These are phyloP conservation scores for Aspergillus aculeatinus DNA, from an alignment of 2,329 filamentous ascomycete genomes.

Conservation along the genomic window DNA sequence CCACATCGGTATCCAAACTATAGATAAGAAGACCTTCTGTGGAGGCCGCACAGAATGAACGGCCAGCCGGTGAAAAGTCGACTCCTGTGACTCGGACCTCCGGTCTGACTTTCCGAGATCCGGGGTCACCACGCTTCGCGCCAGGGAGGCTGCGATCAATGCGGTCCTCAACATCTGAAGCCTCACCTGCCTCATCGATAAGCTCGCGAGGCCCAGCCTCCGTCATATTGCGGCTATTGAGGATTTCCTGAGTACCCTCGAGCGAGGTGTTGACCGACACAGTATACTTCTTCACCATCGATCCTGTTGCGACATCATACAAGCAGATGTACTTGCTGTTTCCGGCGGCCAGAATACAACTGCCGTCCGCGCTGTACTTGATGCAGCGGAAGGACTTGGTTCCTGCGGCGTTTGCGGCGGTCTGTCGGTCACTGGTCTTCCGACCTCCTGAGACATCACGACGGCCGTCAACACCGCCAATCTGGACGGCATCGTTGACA, in stretches of 20 bases:
- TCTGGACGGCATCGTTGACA: constrained; percentile 80
- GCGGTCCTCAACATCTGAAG: constrained; percentile 83
- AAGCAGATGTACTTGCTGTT: constrained; percentile 99
- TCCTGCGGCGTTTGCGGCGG: constrained; percentile 83
- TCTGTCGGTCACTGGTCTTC: constrained; percentile 81
- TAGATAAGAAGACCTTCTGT: constrained; percentile 95
- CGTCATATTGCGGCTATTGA: constrained; percentile 88
- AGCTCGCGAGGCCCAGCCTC: constrained; percentile 82
- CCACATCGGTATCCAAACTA: constrained; percentile 76
- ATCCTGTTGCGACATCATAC: constrained; percentile 91
- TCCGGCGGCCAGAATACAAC: constrained; percentile 83
- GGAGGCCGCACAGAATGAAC: constrained; percentile 88
- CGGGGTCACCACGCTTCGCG: constrained; percentile 82
- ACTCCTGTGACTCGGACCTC: constrained; percentile 83
- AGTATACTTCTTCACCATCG: constrained; percentile 90
- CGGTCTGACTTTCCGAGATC: constrained; percentile 70
- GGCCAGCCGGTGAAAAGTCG: constrained; percentile 83
- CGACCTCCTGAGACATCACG: constrained; percentile 91
- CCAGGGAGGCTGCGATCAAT: constrained; percentile 79
- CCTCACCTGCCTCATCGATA: constrained; percentile 85
- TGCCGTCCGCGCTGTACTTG: constrained; percentile 87
- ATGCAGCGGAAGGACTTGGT: constrained; percentile 90
- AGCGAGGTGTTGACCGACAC: constrained; percentile 94
- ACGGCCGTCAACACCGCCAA: constrained; percentile 81
- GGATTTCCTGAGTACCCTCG: constrained; percentile 92